Evolutionary conservation across 768 basidiomycete genomes (phyloP).

Genomic region (Lactarius psammicola): DNA sequence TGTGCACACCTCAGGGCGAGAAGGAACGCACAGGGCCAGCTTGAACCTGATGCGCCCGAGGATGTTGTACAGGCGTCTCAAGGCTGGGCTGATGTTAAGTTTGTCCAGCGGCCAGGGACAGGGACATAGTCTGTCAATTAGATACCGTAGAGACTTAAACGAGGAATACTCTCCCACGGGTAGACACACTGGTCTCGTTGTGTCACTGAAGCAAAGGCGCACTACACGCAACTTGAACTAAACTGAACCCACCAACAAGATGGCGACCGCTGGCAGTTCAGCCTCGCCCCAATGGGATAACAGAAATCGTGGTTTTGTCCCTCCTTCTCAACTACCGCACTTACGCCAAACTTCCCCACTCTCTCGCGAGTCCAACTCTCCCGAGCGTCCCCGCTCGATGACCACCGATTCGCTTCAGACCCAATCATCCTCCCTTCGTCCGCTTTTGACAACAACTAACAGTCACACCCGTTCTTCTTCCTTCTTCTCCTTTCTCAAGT

Average conservation of each 20-base stretch:
- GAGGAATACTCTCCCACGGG: neutral
- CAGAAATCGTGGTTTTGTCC: constrained; percentile 39
- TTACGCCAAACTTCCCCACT: constrained; percentile 33
- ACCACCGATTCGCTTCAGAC: neutral
- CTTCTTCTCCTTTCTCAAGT: constrained; percentile 59
- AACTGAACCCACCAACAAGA: neutral
- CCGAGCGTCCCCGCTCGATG: constrained; percentile 26
- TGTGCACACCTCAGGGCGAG: constrained; percentile 58
- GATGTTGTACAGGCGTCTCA: constrained; percentile 76
- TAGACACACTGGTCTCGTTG: neutral
- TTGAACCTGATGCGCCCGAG: constrained; percentile 87
- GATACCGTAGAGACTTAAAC: neutral
- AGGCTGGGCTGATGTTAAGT: constrained; percentile 68
- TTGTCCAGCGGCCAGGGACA: constrained; percentile 33
- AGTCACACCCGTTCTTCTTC: constrained; percentile 57
- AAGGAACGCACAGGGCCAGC: constrained; percentile 77
- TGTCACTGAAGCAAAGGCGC: neutral
- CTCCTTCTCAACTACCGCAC: constrained; percentile 39
- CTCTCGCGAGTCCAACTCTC: constrained; percentile 28
- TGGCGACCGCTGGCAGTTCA: constrained; percentile 28
- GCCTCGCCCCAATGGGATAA: constrained; percentile 39
- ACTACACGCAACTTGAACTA: neutral
- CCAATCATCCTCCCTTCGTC: constrained; percentile 18
- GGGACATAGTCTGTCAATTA: neutral
- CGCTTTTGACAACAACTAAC: constrained; percentile 29